phyloP scores from a whole-genome alignment of 805 yeast genomes.

The Zygosaccharomyces bailii region DNA sequence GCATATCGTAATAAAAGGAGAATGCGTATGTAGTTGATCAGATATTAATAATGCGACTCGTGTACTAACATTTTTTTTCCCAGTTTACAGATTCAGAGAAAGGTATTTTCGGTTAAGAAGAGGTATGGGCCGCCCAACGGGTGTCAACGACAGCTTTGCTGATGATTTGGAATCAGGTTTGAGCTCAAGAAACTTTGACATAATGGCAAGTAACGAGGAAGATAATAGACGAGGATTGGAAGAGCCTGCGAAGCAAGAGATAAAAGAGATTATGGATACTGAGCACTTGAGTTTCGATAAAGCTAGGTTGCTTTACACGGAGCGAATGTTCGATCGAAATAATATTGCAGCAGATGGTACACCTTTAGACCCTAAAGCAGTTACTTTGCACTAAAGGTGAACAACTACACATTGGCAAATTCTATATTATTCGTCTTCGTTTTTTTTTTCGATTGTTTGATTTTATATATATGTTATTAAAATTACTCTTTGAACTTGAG shows the following conservation, averaged over 20 bases:
- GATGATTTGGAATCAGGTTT: conserved; percentile 59
- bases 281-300: conserved; percentile 58
- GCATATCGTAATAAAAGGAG: conserved; percentile 11
- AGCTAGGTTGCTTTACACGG: conserved; percentile 57
- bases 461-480: conserved; percentile 1
- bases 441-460: too few species aligned
- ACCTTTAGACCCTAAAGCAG: conserved; percentile 64
- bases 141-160: conserved; percentile 36
- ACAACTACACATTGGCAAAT: too few species aligned
- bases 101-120: conserved; percentile 21
- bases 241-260: conserved; percentile 48
- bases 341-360: conserved; percentile 62
- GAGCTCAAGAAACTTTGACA: conserved; percentile 55
- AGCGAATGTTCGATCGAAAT: conserved; percentile 44
- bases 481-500: conserved; percentile 15
- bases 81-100: conserved; percentile 19
- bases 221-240: conserved; percentile 66
- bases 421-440: too few species aligned
- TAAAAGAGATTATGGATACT: conserved; percentile 52
- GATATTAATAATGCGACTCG: not conserved
- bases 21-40: conserved; percentile 17
- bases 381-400: conserved; percentile 44
- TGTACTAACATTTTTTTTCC: conserved; percentile 4
- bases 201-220: conserved; percentile 43
- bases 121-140: conserved; percentile 26